A percentile compares a stretch with the other conserved stretches of the same genome.
Evolutionary conservation across 768 basidiomycete species (phyloP).

Genomic region (Xerocomus brunneocitrinus): DNA sequence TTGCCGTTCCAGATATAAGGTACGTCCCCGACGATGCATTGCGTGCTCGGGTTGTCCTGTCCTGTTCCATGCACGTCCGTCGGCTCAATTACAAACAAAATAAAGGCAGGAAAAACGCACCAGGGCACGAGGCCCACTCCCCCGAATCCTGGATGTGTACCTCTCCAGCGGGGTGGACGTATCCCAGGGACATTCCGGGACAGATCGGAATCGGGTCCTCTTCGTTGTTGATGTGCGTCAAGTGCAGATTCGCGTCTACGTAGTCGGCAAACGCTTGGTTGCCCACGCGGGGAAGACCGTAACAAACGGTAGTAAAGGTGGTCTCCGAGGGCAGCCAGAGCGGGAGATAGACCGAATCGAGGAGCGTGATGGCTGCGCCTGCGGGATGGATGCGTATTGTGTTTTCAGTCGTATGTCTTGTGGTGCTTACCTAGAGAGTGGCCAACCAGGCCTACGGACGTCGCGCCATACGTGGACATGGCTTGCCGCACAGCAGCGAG

Average conservation of each 20-base stretch:
- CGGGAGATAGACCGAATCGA: slow-evolving; percentile 38
- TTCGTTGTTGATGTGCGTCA: slow-evolving; percentile 56
- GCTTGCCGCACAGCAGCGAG: slow-evolving; percentile 42
- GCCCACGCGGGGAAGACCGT: slow-evolving; percentile 42
- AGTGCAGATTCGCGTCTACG: slow-evolving; percentile 41
- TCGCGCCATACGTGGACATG: slow-evolving; percentile 33
- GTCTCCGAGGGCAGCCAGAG: slow-evolving; percentile 33
- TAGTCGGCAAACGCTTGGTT: slow-evolving; percentile 59
- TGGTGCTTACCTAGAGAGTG: slow-evolving; percentile 36
- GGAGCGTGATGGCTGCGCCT: slow-evolving; percentile 37
- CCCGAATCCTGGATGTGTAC: slow-evolving; percentile 42
- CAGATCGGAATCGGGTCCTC: slow-evolving; percentile 37
- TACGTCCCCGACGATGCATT: slow-evolving; percentile 24
- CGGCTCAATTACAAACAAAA: not conserved
- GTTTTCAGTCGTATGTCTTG: not conserved
- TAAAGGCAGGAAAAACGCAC: slow-evolving; percentile 19
- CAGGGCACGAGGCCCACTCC: slow-evolving; percentile 53
- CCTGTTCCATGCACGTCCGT: slow-evolving; percentile 22
- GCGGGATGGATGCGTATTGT: not conserved
- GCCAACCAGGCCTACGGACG: slow-evolving; percentile 42
- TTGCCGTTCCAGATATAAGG: slow-evolving; percentile 42
- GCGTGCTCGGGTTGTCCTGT: slow-evolving; percentile 52
- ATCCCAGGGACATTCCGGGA: slow-evolving; percentile 36
- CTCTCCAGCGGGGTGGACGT: slow-evolving; percentile 38
- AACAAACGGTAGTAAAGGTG: slow-evolving; percentile 29